Evolutionary conservation across 495 filamentous ascomycete species (phyloP), one percentile per base, ranked within the genome.

Genomic region (Hypoxylon cercidicola): DNA sequence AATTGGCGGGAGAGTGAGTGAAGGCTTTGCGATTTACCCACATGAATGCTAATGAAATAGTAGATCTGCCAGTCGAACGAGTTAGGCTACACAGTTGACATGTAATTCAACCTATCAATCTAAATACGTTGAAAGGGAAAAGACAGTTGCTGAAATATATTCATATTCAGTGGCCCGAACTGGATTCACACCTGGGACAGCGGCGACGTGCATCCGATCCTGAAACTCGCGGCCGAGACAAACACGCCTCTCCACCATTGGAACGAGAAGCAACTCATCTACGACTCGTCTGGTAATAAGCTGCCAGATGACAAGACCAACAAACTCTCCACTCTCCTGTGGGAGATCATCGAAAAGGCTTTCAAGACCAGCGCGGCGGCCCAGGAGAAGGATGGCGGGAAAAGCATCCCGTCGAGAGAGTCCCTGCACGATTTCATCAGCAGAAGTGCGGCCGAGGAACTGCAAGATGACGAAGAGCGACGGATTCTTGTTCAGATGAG

Each of bases 181-280:
- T 92, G 90, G 90, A 91, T 93, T 39, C 90, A 93, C 72, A 90
- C 90, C 34, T 85, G 85, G 12, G 81, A 85, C 6, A 75, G 84
- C 41, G 92, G 91, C 67, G 90, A 90, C 8, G 87, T 92, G 23
- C 76, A 87, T 37, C 77, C 83, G 15, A 82, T 93, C 16, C 87
- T 87, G 5, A 78, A 84, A 55, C 70, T 82, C 55, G 87, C 86
- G 2, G 71, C 75, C n/a, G 87, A 87, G 3, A 72, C 65, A 6
- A 30, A 55, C 5, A 72, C 65, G 12, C 69, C 74, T 7, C 74
- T 85, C 16, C 79, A 85, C 63, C 77, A 80, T 45, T 82, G 78
- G 75, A 85, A 85, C 43, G 83, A 80, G n/a, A 74, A 76, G 20
- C 81, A 84, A 52, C 73, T 82, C 9, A 46, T 88, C 11, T 83